Evolutionary conservation across 495 filamentous ascomycete species (phyloP).

Genomic region (Podospora pseudocomata): DNA sequence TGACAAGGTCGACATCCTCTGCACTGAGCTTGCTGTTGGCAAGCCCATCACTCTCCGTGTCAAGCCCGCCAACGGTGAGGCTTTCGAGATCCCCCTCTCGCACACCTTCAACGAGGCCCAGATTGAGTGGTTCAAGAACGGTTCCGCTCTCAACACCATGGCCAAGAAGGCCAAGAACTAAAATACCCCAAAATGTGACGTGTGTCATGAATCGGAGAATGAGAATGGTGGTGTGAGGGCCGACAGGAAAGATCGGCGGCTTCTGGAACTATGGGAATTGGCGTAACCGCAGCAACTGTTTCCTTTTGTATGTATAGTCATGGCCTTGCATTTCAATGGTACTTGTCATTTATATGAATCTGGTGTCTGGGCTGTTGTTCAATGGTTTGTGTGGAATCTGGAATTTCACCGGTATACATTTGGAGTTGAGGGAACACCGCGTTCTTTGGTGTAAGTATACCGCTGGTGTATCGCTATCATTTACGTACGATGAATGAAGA

Average conservation of each 20-base stretch:
- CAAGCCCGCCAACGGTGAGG: constrained; percentile 76
- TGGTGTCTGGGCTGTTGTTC: background rate
- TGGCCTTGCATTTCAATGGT: constrained; percentile 35
- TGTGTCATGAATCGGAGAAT: constrained; percentile 20
- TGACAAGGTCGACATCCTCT: constrained; percentile 85
- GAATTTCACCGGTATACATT: background rate
- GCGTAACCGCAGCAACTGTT: constrained; percentile 33
- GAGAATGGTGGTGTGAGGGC: constrained; percentile 12
- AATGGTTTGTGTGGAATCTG: background rate
- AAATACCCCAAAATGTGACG: constrained; percentile 20
- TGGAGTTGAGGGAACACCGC: background rate
- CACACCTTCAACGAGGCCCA: constrained; percentile 98
- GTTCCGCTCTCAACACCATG: constrained; percentile 97
- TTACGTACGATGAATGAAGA: background rate
- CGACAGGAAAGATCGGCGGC: constrained; percentile 21
- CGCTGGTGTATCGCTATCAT: background rate
- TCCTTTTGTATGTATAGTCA: constrained; percentile 36
- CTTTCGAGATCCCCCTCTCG: constrained; percentile 76
- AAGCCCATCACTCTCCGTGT: constrained; percentile 90
- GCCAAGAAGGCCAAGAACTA: constrained; percentile 57
- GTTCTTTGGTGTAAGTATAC: background rate
- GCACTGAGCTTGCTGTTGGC: constrained; percentile 88
- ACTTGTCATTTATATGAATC: background rate
- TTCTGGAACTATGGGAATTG: constrained; percentile 31
- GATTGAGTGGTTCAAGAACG: constrained; percentile 98